Percentiles rank a stretch among this genome's conserved stretches.
Evolutionary conservation across 2,329 filamentous ascomycete species (phyloP).

Genomic region (Eutypa lata): DNA sequence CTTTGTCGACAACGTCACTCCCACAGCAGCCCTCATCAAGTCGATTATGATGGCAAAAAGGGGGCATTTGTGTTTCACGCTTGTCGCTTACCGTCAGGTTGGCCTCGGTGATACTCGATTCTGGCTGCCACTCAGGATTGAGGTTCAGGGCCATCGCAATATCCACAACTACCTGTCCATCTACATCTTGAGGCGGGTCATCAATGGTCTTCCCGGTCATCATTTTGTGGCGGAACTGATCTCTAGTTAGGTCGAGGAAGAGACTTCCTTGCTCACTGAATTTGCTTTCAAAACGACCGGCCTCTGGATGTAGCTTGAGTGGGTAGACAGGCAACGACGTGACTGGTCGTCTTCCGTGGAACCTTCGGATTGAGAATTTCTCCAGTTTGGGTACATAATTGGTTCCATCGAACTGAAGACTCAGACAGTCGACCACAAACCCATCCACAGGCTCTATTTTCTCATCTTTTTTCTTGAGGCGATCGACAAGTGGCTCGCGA

Average conservation of each 20-base stretch:
- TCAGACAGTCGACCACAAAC: constrained; percentile 1
- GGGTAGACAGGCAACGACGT: too few relatives aligned
- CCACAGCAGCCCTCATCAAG: background rate
- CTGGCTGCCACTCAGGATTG: too few relatives aligned
- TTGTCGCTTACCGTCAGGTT: background rate
- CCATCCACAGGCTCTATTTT: background rate
- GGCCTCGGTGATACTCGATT: too few relatives aligned
- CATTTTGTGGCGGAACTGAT: constrained; percentile 4
- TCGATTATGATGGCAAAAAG: background rate
- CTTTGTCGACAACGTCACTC: background rate
- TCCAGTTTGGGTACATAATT: background rate
- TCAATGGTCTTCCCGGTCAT: constrained; percentile 2
- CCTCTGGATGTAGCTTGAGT: too few relatives aligned
- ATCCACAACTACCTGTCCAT: constrained; percentile 6
- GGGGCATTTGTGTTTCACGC: background rate
- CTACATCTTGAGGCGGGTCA: constrained; percentile 5
- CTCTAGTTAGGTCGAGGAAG: background rate
- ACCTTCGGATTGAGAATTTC: background rate
- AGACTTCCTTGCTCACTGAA: too few relatives aligned
- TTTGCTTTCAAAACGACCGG: too few relatives aligned
- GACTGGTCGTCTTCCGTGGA: too few relatives aligned
- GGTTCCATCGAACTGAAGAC: background rate
- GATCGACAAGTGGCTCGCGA: too few relatives aligned
- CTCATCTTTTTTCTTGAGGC: background rate
- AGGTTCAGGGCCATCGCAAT: constrained; percentile 2